Evolutionary conservation across 129 eudicot species (phyloP), one percentile per base, ranked within the genome.

Genomic region (Escallonia herrerae): DNA sequence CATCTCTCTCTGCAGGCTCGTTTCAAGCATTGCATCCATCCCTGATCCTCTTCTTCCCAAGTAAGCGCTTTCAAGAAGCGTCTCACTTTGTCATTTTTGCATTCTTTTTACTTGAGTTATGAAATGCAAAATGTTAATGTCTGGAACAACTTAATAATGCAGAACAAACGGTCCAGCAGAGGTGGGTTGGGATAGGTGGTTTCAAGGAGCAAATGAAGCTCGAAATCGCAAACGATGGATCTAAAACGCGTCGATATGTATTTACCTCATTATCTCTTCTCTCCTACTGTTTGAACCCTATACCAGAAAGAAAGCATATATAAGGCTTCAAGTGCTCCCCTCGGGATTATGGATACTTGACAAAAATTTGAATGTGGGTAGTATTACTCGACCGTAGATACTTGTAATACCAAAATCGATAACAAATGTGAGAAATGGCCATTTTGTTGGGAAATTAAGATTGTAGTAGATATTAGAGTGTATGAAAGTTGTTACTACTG

Each of bases 121-220:
- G 63, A 40, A 8, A 15, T 13, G 13, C 2, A 50, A 5, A 53
- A n/a, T 12, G 12, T 74, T 6, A 38, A 13, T 58, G 14, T 15
- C 4, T n/a, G 5, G 15, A 12, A 5, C 41, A 5, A 3, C 6
- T 11, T 15, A 1, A 22, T 22, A 22, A 3, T 43, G 63, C 79
- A 81, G 86, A 74, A 81, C 86, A 2, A 77, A 63, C 65, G 83
- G 80, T 3, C 86, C 86, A 38, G 71, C 61, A 8, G 80, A 73
- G 13, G 74, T 62, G 52, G 69, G 70, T 4, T 81, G 82, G 80
- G 86, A 81, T 4, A 68, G 80, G 71, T 81, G 86, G 86, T 81
- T 81, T 63, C 83, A 79, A 53, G 82, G 82, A 39, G 83, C 71
- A 60, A 64, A 75, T 4, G 61, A 77, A 64, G 66, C 82, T 14